Evolutionary conservation across 176 grass and related monocot species (phyloP).

Genomic region (Oryza brachyantha): DNA sequence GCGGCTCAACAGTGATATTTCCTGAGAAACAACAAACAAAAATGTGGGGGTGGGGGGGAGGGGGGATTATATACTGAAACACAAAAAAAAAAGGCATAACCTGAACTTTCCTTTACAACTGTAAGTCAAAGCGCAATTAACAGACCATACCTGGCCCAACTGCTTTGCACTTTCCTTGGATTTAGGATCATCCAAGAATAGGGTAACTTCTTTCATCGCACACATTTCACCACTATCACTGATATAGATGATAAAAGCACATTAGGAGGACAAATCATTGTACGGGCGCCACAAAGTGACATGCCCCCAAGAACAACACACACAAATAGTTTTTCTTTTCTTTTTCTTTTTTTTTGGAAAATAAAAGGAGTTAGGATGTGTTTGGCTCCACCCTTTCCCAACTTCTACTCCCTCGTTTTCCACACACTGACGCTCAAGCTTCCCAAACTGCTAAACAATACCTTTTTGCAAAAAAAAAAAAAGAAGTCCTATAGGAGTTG

Average conservation of each 20-base stretch:
- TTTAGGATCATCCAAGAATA: constrained; percentile 94
- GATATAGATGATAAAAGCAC: constrained; percentile 26
- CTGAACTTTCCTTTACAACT: neutral
- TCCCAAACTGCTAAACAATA: too few species aligned
- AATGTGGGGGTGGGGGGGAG: too few species aligned
- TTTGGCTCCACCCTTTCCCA: too few species aligned
- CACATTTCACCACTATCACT: constrained; percentile 99
- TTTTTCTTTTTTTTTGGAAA: too few species aligned
- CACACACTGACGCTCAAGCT: too few species aligned
- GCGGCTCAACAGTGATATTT: constrained; percentile 89
- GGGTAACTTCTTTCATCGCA: constrained; percentile 99
- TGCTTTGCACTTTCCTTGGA: constrained; percentile 97
- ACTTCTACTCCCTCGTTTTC: too few species aligned
- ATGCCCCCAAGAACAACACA: too few species aligned
- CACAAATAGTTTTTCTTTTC: too few species aligned
- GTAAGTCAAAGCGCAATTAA: neutral
- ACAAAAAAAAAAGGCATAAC: constrained; percentile 18
- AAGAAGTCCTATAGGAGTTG: too few species aligned
- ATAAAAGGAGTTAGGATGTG: too few species aligned
- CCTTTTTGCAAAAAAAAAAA: too few species aligned
- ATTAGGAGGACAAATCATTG: constrained; percentile 18
- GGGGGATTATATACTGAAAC: neutral
- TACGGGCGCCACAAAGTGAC: constrained; percentile 10
- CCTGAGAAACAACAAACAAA: constrained; percentile 53
- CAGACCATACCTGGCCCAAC: constrained; percentile 69